phyloP scores from a whole-genome alignment of 768 basidiomycete genomes.

The Tephrocybe sp. region DNA sequence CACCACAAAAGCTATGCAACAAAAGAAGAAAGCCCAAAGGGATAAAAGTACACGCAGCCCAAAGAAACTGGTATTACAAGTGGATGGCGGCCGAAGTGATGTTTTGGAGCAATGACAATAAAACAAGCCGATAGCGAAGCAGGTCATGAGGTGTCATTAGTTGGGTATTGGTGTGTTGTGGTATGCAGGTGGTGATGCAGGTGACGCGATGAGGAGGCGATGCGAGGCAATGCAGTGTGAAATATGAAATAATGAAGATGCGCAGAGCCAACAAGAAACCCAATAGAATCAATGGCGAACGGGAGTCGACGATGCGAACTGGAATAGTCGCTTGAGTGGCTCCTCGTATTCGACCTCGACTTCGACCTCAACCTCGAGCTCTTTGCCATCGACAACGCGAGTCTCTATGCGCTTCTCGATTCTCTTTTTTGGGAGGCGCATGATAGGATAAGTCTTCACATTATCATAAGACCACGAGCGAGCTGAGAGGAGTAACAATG shows the following conservation, averaged over 20 bases:
- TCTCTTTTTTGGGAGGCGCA: constrained; percentile 48
- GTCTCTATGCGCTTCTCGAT: constrained; percentile 51
- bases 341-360: constrained; percentile 46
- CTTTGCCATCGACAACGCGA: constrained; percentile 41
- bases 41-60: constrained; percentile 12
- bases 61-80: constrained; percentile 3
- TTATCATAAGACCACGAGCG: constrained; percentile 80
- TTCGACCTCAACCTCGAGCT: constrained; percentile 42
- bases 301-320: constrained; percentile 45
- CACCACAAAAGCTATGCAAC: constrained; percentile 4
- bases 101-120: constrained; percentile 9
- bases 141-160: constrained; percentile 5
- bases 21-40: neutral
- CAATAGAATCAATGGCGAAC: constrained; percentile 5
- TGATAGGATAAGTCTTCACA: constrained; percentile 63
- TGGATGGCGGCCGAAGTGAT: constrained; percentile 7
- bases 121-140: constrained; percentile 12
- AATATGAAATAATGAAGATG: constrained; percentile 3
- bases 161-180: constrained; percentile 11
- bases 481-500: constrained; percentile 33
- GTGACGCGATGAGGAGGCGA: constrained; percentile 11
- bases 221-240: constrained; percentile 9
- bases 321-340: constrained; percentile 63
- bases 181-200: constrained; percentile 7
- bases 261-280: constrained; percentile 3